Evolutionary conservation across 139 green algal genomes (phyloP), one percentile per base, ranked within the genome.

Genomic region (Chlamydomonas applanata): DNA sequence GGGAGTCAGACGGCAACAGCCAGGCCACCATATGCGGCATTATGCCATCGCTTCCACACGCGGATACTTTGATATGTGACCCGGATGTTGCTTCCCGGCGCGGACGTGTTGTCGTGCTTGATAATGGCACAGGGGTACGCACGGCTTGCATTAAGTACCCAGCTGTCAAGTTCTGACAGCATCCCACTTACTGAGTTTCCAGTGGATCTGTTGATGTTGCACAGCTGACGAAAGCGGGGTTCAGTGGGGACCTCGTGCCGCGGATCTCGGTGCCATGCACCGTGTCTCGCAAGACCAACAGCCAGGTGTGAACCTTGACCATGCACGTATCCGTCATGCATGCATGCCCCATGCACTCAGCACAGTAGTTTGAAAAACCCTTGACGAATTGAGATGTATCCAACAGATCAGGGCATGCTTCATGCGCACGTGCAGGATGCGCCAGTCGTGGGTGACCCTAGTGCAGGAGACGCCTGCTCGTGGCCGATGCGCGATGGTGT

Each of bases 401-500:
- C 7, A 33, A 63, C 22, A 32, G 13, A n/a, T 7, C 17, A 33
- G 56, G 7, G 56, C 27, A 32, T 35, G 59, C 5, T 40, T 24
- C 59, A 35, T 49, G 40, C n/a, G 29, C 59, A 29, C 27, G 7
- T 35, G 59, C 59, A 66, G 59, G 25, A 36, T 9, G 4, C 59
- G 3, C 27, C 76, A 85, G 32, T 70, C 94, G 57, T 77, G 94
- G 61, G 76, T 93, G 60, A 35, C 24, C 25, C 59, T 34, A 44
- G 5, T 36, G 25, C 19, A 4, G 59, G 29, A 13, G 40, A 25
- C 3, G 62, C 36, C 2, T 49, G 14, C 33, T 78, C 33, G 20
- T 94, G 93, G 52, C 91, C 91, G 20, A 78, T 94, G n/a, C 77
- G 40, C 27, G 93, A 93, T 44, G 89, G 90, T 17, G 72, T 94